phyloP scores from a whole-genome alignment of 176 grass and related monocot species.

The Ananas comosus region DNA sequence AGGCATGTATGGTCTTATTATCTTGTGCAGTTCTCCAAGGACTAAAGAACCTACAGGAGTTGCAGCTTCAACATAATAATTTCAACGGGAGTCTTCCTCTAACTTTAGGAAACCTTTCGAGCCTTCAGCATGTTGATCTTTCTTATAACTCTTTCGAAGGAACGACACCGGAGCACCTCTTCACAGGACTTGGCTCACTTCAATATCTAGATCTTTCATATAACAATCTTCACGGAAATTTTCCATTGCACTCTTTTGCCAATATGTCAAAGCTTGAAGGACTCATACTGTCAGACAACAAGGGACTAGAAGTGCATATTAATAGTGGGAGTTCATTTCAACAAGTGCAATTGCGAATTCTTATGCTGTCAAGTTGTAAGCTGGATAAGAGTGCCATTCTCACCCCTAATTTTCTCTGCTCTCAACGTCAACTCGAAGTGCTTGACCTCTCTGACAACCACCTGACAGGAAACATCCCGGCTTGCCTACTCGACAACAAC shows the following conservation, averaged over 20 bases:
- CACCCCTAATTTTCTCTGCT: constrained; percentile 21
- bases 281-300: constrained; percentile 11
- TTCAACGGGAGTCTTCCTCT: constrained; percentile 16
- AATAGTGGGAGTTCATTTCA: not conserved
- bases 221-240: constrained; percentile 12
- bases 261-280: constrained; percentile 7
- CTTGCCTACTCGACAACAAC: constrained; percentile 27
- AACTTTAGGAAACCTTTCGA: not conserved
- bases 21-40: too few relatives aligned
- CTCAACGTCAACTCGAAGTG: not conserved
- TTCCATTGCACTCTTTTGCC: constrained; percentile 1
- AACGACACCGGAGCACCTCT: not conserved
- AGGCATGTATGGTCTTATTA: too few relatives aligned
- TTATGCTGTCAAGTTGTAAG: constrained; percentile 22
- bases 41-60: not conserved
- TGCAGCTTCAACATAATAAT: constrained; percentile 7
- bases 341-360: constrained; percentile 7
- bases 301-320: constrained; percentile 2
- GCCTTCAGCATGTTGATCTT: constrained; percentile 19
- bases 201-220: not conserved
- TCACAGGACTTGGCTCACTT: not conserved
- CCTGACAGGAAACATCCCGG: constrained; percentile 14
- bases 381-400: constrained; percentile 11
- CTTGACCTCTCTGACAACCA: constrained; percentile 30
- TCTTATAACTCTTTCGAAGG: constrained; percentile 15